Evolutionary conservation across 2,329 filamentous ascomycete genomes (phyloP).

Genomic region (Tolypocladium album): DNA sequence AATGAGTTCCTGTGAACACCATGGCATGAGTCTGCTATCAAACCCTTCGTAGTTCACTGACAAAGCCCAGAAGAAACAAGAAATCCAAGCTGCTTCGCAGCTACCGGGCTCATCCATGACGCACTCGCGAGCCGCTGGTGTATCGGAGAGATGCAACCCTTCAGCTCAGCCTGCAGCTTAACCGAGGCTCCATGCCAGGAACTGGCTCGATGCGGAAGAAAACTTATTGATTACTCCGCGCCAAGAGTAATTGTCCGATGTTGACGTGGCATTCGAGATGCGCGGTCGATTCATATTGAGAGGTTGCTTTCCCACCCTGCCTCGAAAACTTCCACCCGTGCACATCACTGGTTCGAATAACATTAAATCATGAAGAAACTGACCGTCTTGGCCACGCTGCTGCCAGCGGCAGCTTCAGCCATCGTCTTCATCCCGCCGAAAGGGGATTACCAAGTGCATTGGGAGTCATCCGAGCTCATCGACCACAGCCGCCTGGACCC

Average conservation of each 20-base stretch:
- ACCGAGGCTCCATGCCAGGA: neutral
- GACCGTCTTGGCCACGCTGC: neutral
- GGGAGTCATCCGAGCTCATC: constrained; percentile 7
- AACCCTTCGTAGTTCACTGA: no score
- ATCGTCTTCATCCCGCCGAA: neutral
- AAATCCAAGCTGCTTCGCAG: no score
- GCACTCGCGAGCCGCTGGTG: no score
- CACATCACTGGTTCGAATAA: neutral
- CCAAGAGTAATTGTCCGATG: neutral
- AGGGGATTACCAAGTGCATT: constrained; percentile 5
- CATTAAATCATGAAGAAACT: neutral
- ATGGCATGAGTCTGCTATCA: no score
- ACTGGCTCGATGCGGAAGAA: neutral
- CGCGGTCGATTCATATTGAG: neutral
- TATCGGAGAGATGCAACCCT: neutral
- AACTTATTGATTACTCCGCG: neutral
- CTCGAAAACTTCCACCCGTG: neutral
- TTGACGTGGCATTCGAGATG: neutral
- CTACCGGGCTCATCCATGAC: no score
- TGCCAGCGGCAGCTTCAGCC: neutral
- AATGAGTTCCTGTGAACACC: no score
- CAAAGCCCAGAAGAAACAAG: no score
- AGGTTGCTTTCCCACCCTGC: neutral
- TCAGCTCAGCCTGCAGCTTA: no score
- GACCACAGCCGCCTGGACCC: constrained; percentile 25